A percentile compares a stretch with the other conserved stretches of the same genome.
phyloP scores from a whole-genome alignment of 208 protist species.

The Kentomonas sorsogonicus region DNA sequence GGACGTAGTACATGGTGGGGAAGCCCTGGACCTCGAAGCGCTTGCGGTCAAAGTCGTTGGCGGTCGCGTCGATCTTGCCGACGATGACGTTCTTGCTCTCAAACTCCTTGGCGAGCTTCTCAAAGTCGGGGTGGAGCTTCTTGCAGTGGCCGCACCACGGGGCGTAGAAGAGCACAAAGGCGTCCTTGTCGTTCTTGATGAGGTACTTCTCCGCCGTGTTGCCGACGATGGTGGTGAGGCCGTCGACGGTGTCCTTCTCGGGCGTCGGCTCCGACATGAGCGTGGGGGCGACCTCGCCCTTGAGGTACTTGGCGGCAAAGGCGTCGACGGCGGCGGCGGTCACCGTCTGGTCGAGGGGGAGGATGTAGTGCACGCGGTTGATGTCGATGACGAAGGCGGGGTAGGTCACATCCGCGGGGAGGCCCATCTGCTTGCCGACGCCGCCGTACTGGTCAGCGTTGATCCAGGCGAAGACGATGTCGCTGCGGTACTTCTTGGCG shows the following conservation, averaged over 20 bases:
- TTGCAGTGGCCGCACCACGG: conserved; percentile 97
- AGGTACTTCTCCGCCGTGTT: conserved; percentile 50
- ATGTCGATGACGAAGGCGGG: conserved; percentile 73
- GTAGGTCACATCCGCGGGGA: conserved; percentile 52
- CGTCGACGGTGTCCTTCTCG: conserved; percentile 59
- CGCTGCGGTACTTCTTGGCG: conserved; percentile 64
- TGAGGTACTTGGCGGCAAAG: conserved; percentile 54
- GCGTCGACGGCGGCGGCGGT: conserved; percentile 35
- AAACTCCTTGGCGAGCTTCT: conserved; percentile 56
- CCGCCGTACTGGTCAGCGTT: conserved; percentile 60
- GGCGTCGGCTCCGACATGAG: conserved; percentile 60
- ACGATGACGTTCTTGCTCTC: conserved; percentile 64
- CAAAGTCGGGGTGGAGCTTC: conserved; percentile 81
- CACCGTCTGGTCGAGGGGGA: conserved; percentile 31
- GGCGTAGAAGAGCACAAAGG: conserved; percentile 94
- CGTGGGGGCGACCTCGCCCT: conserved; percentile 35
- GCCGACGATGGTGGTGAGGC: conserved; percentile 79
- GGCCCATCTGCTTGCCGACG: conserved; percentile 52
- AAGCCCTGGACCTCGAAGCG: conserved; percentile 57
- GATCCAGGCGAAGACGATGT: conserved; percentile 72
- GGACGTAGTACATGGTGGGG: conserved; percentile 84
- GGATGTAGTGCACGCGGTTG: conserved; percentile 42
- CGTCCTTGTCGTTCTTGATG: conserved; percentile 61
- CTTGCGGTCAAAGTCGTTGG: conserved; percentile 45
- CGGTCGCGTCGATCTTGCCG: conserved; percentile 76